A percentile compares a stretch with the other conserved stretches of the same genome.
Evolutionary conservation across 768 basidiomycete genomes (phyloP).

Genomic region (Candolleomyces eurysporus): DNA sequence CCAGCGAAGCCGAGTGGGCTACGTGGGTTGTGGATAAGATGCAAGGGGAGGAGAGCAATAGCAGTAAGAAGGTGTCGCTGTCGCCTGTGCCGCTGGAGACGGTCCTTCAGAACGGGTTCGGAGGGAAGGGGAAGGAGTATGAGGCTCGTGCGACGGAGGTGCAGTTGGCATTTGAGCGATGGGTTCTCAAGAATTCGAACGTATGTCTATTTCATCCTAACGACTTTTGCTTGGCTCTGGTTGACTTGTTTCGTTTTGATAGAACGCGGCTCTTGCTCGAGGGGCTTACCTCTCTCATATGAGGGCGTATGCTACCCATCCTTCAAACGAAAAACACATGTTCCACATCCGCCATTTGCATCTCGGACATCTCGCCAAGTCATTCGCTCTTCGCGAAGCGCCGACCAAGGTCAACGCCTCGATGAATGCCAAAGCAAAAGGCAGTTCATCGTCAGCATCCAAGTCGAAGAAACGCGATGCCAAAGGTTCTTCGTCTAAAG

Average conservation of each 20-base stretch:
- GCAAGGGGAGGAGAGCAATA: constrained; percentile 43
- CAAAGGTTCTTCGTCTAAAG: background rate
- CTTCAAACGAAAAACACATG: constrained; percentile 90
- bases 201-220: constrained; percentile 36
- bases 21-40: constrained; percentile 86
- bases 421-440: constrained; percentile 12
- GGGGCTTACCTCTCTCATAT: constrained; percentile 90
- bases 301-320: constrained; percentile 96
- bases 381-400: constrained; percentile 87
- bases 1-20: constrained; percentile 88
- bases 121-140: constrained; percentile 76
- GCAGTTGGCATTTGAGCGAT: constrained; percentile 91
- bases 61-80: constrained; percentile 47
- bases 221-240: background rate
- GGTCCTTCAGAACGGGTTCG: constrained; percentile 79
- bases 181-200: constrained; percentile 75
- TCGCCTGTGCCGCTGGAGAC: constrained; percentile 63
- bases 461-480: constrained; percentile 7
- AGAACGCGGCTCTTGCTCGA: constrained; percentile 80
- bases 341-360: constrained; percentile 96
- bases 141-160: constrained; percentile 93
- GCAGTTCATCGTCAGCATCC: background rate
- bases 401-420: constrained; percentile 50
- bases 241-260: background rate
- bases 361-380: constrained; percentile 90